Evolutionary conservation across 371 early-diverging fungal genomes (phyloP), one percentile per base, ranked within the genome.

Genomic region (Phascolomyces articulosus): DNA sequence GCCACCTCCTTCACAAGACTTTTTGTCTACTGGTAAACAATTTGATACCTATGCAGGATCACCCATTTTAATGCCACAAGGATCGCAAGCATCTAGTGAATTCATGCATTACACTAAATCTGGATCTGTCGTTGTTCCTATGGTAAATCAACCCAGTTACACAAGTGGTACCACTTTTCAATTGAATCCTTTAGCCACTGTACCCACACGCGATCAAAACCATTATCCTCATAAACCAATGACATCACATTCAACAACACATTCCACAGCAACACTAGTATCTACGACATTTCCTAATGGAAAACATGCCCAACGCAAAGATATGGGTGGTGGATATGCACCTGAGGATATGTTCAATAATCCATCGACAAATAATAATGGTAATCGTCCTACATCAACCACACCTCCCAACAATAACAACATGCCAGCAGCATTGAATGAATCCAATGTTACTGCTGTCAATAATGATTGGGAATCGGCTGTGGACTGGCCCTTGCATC

Each of bases 71-170:
- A 56, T 65, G 61, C 53, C 62, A 7, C 66, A 65, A 49, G 49
- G 31, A 23, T 70, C 70, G 1, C 63, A 70, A 26, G 63, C 66
- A 21, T 70, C 70, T 0, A 62, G 58, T 23, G 70, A 70, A 20
- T 70, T 58, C 10, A 31, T 63, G 29, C 66, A 70, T 29, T 64
- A 69, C 23, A 55, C 69, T 4, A 62, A 62, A 40, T 51, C 61
- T 49, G 64, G 57, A 20, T 48, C 64, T 6, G 64, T 63, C 13
- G 53, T 49, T 24, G 68, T 58, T 11, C 55, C 68, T 1, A 68
- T 68, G 53, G 27, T 47, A 18, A 53, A 31, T 20, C 53, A 58
- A 26, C 38, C 63, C n/a, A 44, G 55, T 29, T 63, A 63, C 24
- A 40, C 63, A 13, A 61, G 54, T 47, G 41, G 51, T 34, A 53